Evolutionary conservation across 1,284 basidiomycete genomes (phyloP).

Genomic region (Boletus holoroseus): DNA sequence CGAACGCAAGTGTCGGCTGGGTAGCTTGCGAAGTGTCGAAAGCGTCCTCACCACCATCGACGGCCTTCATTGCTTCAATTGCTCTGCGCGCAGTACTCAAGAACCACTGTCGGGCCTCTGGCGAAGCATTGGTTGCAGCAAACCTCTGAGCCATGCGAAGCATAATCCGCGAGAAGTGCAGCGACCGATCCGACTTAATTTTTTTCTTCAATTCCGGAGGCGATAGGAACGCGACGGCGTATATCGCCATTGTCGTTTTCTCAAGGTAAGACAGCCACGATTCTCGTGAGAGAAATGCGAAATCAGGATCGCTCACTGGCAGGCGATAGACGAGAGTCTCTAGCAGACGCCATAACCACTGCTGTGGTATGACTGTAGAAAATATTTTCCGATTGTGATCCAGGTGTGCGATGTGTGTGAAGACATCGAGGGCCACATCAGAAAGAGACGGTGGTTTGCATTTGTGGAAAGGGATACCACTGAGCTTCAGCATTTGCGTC

Average conservation of each 20-base stretch:
- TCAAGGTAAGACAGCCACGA: constrained; percentile 77
- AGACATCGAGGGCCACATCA: constrained; percentile 78
- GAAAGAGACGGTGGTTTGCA: constrained; percentile 56
- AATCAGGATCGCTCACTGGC: constrained; percentile 75
- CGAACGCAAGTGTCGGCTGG: constrained; percentile 59
- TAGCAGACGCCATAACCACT: constrained; percentile 60
- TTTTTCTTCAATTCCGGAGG: constrained; percentile 65
- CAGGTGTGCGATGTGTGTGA: constrained; percentile 68
- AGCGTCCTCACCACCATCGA: constrained; percentile 75
- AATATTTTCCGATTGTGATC: constrained; percentile 81
- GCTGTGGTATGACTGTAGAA: constrained; percentile 51
- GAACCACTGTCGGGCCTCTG: constrained; percentile 52
- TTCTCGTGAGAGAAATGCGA: constrained; percentile 61
- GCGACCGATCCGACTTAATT: constrained; percentile 55
- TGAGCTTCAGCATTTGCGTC: constrained; percentile 49
- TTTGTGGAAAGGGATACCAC: constrained; percentile 40
- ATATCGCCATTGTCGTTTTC: constrained; percentile 74
- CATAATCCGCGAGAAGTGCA: constrained; percentile 61
- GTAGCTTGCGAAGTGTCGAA: constrained; percentile 60
- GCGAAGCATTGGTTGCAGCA: constrained; percentile 40
- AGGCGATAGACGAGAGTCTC: constrained; percentile 73
- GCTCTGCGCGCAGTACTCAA: constrained; percentile 66
- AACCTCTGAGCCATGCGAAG: constrained; percentile 61
- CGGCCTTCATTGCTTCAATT: constrained; percentile 77
- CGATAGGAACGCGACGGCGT: constrained; percentile 82